phyloP scores from a whole-genome alignment of 805 yeast genomes.

The Metahyphopichia silvanorum region DNA sequence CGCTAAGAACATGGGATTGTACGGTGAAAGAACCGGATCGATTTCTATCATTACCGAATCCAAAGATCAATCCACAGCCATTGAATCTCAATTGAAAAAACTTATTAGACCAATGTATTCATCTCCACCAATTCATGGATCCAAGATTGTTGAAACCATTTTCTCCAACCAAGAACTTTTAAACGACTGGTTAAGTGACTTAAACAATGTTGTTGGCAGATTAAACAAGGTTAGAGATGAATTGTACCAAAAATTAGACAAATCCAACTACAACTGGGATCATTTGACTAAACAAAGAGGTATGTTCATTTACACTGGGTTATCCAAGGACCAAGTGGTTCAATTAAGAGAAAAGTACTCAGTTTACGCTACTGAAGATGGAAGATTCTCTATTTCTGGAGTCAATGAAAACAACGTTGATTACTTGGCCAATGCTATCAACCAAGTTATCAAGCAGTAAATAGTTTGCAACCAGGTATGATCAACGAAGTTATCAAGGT shows the following conservation, averaged over 20 bases:
- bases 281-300: slow-evolving; percentile 89
- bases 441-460: slow-evolving; percentile 41
- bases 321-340: slow-evolving; percentile 66
- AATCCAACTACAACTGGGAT: slow-evolving; percentile 72
- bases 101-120: slow-evolving; percentile 85
- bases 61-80: slow-evolving; percentile 46
- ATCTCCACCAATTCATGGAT: slow-evolving; percentile 93
- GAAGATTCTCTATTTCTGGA: slow-evolving; percentile 90
- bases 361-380: slow-evolving; percentile 85
- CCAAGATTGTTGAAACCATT: slow-evolving; percentile 79
- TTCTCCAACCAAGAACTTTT: slow-evolving; percentile 58
- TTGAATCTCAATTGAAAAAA: slow-evolving; percentile 79
- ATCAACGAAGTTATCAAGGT: too few species aligned
- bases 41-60: slow-evolving; percentile 60
- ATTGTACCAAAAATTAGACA: slow-evolving; percentile 61
- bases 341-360: slow-evolving; percentile 67
- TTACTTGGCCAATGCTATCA: slow-evolving; percentile 61
- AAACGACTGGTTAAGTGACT: slow-evolving; percentile 78
- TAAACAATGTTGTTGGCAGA: slow-evolving; percentile 73
- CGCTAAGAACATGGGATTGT: slow-evolving; percentile 48
- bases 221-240: slow-evolving; percentile 67
- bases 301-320: slow-evolving; percentile 93
- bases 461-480: too few species aligned
- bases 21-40: slow-evolving; percentile 70
- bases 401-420: slow-evolving; percentile 77